Percentiles rank a stretch among this genome's conserved stretches.
Evolutionary conservation across 768 basidiomycete species (phyloP).

Genomic region (Pleurotus tuber-regium): DNA sequence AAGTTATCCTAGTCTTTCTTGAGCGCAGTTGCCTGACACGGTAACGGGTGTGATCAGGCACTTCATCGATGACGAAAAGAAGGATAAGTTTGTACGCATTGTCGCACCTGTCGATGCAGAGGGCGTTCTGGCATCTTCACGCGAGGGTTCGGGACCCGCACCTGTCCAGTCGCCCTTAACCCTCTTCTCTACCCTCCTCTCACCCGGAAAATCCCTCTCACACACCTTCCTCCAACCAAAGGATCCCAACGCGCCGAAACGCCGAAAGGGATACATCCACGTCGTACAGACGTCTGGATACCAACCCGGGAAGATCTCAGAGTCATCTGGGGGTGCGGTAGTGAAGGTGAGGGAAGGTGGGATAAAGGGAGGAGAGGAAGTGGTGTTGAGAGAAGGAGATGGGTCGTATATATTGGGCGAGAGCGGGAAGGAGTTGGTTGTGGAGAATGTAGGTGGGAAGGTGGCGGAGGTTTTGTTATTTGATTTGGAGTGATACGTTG

Average conservation of each 20-base stretch:
- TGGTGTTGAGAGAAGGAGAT: conserved; percentile 81
- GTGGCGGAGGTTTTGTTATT: conserved; percentile 79
- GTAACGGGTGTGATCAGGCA: conserved; percentile 31
- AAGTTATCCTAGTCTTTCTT: neutral
- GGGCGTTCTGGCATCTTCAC: conserved; percentile 49
- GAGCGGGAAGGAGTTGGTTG: conserved; percentile 35
- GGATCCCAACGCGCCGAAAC: conserved; percentile 17
- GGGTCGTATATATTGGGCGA: conserved; percentile 70
- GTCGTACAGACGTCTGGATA: conserved; percentile 85
- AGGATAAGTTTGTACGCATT: conserved; percentile 63
- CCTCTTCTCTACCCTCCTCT: conserved; percentile 72
- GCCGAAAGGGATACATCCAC: conserved; percentile 77
- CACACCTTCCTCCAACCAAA: conserved; percentile 11
- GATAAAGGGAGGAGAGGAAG: conserved; percentile 34
- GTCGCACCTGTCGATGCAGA: conserved; percentile 70
- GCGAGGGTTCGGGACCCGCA: conserved; percentile 77
- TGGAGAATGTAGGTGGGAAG: conserved; percentile 61
- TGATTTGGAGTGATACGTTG: conserved; percentile 65
- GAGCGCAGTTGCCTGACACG: too few species aligned
- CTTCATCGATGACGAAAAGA: conserved; percentile 82
- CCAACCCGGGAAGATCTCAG: conserved; percentile 36
- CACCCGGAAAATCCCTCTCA: conserved; percentile 10
- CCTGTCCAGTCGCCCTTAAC: conserved; percentile 72
- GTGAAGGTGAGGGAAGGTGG: conserved; percentile 46
- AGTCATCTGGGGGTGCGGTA: conserved; percentile 51